A percentile compares a stretch with the other conserved stretches of the same genome.
These are phyloP conservation scores for Phytophthora sp. DNA, from an alignment of 352 stramenopile genomes.

Conservation along the genomic window DNA sequence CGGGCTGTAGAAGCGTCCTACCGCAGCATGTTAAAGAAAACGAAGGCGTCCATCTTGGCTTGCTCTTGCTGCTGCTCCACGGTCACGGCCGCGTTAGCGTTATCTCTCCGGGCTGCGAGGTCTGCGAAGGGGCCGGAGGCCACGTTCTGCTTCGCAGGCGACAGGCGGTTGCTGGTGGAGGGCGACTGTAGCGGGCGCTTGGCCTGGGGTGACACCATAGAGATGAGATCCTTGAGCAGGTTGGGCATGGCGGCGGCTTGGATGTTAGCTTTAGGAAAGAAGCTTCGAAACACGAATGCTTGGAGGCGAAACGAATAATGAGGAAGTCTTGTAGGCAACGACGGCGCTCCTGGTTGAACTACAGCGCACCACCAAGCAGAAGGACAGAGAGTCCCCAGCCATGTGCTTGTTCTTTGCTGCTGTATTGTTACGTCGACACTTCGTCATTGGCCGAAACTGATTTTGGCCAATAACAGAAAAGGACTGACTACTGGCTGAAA, in stretches of 20 bases:
- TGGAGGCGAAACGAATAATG: conserved; percentile 39
- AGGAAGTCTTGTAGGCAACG: conserved; percentile 1
- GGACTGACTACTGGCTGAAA: conserved; percentile 22
- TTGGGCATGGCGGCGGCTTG: conserved; percentile 44
- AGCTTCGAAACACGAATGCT: conserved; percentile 36
- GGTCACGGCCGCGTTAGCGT: conserved; percentile 22
- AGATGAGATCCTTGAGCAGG: conserved; percentile 53
- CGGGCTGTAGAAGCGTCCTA: too few relatives aligned
- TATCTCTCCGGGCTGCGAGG: conserved; percentile 28
- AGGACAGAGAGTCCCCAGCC: neutral
- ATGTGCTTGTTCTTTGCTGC: conserved; percentile 28
- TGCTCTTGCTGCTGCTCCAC: conserved; percentile 40
- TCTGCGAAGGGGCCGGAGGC: conserved; percentile 29
- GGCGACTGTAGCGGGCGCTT: conserved; percentile 42
- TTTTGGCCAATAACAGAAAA: neutral
- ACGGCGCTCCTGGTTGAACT: conserved; percentile 12
- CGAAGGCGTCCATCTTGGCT: conserved; percentile 54
- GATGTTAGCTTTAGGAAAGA: conserved; percentile 14
- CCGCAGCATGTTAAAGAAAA: conserved; percentile 55
- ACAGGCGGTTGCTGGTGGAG: conserved; percentile 36
- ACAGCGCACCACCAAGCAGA: conserved; percentile 17
- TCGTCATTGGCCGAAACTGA: too few relatives aligned
- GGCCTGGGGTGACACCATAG: conserved; percentile 37
- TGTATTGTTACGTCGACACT: neutral
- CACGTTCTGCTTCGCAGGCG: conserved; percentile 34